These are phyloP conservation scores for Dendrocalamus sinicus DNA, from an alignment of 176 grass and related monocot species.

Conservation along the genomic window DNA sequence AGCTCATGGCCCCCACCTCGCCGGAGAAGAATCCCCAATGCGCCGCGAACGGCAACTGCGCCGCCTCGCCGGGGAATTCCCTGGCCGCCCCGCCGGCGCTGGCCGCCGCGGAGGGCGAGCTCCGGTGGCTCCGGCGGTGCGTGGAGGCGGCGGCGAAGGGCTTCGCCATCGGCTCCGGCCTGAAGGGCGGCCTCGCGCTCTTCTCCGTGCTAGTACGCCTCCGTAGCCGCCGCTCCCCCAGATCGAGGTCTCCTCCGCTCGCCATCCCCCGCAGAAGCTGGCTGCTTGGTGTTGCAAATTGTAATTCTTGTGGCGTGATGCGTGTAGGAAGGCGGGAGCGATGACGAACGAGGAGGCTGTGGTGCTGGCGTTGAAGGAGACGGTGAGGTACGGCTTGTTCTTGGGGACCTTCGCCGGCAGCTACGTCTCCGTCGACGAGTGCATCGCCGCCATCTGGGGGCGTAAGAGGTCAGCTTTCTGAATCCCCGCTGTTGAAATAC, in stretches of 20 bases:
- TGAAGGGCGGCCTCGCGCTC: slow-evolving; percentile 88
- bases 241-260: slow-evolving; percentile 52
- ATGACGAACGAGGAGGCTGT: slow-evolving; percentile 85
- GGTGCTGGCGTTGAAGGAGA: slow-evolving; percentile 82
- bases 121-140: slow-evolving; percentile 77
- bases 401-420: slow-evolving; percentile 88
- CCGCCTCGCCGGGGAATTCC: slow-evolving; percentile 12
- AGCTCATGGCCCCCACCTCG: slow-evolving; percentile 39
- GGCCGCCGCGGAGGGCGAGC: slow-evolving; percentile 47
- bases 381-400: slow-evolving; percentile 86
- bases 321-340: slow-evolving; percentile 62
- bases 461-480: slow-evolving; percentile 62
- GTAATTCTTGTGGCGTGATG: slow-evolving; percentile 25
- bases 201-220: slow-evolving; percentile 86
- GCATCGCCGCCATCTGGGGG: slow-evolving; percentile 80
- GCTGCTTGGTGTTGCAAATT: background rate
- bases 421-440: slow-evolving; percentile 90
- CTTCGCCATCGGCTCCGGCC: slow-evolving; percentile 83
- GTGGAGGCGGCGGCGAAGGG: slow-evolving; percentile 79
- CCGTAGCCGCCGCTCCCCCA: slow-evolving; percentile 77
- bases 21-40: slow-evolving; percentile 44
- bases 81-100: background rate
- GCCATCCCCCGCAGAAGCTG: background rate
- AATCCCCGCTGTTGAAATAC: background rate
- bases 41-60: slow-evolving; percentile 13